Evolutionary conservation across 129 eudicot genomes (phyloP).

Genomic region (Flaveria ramosissima): DNA sequence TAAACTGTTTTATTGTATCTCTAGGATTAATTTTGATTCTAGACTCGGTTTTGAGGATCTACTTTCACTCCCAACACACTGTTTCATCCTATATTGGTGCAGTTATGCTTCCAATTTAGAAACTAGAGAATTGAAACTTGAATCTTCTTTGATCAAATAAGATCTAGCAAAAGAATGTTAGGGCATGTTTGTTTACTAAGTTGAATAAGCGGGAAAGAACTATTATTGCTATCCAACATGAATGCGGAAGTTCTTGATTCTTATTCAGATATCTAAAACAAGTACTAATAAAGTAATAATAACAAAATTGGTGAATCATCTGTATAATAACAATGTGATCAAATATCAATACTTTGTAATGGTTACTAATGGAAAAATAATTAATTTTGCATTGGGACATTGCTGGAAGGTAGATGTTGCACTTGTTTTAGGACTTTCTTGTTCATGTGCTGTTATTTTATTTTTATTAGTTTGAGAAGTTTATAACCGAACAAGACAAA

Average conservation of each 20-base stretch:
- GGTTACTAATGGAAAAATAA: conserved; percentile 1
- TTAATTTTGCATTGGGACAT: not conserved
- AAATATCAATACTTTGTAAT: not conserved
- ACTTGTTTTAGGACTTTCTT: not conserved
- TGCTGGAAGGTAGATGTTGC: not conserved
- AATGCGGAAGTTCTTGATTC: not conserved
- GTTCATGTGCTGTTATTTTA: not conserved
- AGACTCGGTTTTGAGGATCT: conserved; percentile 17
- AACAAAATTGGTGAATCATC: not conserved
- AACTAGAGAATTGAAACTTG: not conserved
- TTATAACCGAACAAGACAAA: not conserved
- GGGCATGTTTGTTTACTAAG: too few relatives aligned
- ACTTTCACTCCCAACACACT: not conserved
- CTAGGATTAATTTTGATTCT: not conserved
- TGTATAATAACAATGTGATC: not conserved
- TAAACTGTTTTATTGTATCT: not conserved
- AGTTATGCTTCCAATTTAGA: not conserved
- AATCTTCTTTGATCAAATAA: not conserved
- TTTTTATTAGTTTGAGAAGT: not conserved
- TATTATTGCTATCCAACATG: too few relatives aligned
- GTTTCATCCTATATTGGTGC: not conserved
- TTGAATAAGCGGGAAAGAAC: too few relatives aligned
- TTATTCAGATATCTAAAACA: not conserved
- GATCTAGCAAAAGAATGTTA: not conserved
- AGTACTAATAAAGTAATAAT: not conserved